A percentile compares a stretch with the other conserved stretches of the same genome.
These are phyloP conservation scores for Rhodotorula kratochvilovae DNA, from an alignment of 768 basidiomycete species.

Conservation along the genomic window DNA sequence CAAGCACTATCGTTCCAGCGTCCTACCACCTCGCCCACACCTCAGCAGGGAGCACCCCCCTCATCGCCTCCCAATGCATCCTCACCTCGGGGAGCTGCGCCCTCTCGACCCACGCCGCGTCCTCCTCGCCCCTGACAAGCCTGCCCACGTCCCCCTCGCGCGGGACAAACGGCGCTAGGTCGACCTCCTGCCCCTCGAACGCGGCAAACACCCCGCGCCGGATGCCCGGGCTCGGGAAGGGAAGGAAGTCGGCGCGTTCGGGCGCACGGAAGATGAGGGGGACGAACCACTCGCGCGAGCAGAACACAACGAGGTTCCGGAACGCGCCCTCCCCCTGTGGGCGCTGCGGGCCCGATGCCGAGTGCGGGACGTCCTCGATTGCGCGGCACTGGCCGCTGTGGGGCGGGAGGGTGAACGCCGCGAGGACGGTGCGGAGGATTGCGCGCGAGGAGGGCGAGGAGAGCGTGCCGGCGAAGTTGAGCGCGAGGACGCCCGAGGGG, in stretches of 20 bases:
- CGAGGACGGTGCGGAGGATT: constrained; percentile 65
- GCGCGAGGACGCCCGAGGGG: constrained; percentile 68
- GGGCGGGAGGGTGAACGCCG: constrained; percentile 55
- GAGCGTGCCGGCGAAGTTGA: constrained; percentile 78
- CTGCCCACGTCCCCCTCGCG: background rate
- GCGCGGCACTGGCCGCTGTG: constrained; percentile 62
- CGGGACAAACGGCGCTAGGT: constrained; percentile 1
- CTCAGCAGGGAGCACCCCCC: constrained; percentile 8
- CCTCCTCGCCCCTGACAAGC: constrained; percentile 2
- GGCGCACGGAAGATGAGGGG: constrained; percentile 26
- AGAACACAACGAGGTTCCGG: constrained; percentile 37
- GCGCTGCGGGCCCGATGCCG: constrained; percentile 56
- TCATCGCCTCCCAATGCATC: constrained; percentile 25
- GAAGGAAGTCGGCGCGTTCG: constrained; percentile 15
- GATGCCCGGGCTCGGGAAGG: background rate
- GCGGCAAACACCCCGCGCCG: constrained; percentile 6
- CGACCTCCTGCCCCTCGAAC: constrained; percentile 11
- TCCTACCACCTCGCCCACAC: constrained; percentile 31
- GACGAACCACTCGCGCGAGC: background rate
- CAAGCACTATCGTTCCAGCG: too few relatives aligned
- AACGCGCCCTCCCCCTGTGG: constrained; percentile 54
- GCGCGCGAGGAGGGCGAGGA: constrained; percentile 61
- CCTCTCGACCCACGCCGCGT: constrained; percentile 6
- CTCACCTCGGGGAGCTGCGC: constrained; percentile 11
- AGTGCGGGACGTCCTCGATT: constrained; percentile 67